Conservation (phyloP, 2,329 filamentous ascomycete genomes). For the Diaporthe caulivora region DNA sequence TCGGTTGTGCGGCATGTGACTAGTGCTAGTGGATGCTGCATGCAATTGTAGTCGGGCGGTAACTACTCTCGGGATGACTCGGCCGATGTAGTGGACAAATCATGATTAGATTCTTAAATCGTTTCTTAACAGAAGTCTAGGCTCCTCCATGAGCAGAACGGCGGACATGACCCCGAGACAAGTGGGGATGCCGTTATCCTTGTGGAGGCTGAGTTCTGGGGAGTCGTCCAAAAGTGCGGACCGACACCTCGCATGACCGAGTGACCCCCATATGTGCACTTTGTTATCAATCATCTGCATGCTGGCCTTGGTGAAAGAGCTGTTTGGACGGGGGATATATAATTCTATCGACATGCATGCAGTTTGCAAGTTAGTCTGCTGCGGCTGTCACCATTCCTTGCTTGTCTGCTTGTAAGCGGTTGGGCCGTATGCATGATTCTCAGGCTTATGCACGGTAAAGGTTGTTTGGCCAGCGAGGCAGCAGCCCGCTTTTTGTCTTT, state of each 20-base stretch:
- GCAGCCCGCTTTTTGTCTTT: background rate
- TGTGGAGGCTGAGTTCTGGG: background rate
- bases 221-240: background rate
- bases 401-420: background rate
- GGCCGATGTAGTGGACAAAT: background rate
- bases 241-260: slow-evolving; percentile 10
- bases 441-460: slow-evolving; percentile 13
- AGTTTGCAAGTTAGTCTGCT: background rate
- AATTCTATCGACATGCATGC: background rate
- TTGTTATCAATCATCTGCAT: slow-evolving; percentile 20
- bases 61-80: background rate
- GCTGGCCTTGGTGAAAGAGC: background rate
- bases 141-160: background rate
- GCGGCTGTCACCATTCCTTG: slow-evolving; percentile 9
- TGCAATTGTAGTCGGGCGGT: background rate
- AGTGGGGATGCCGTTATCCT: background rate
- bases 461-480: slow-evolving; percentile 16
- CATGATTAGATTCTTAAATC: background rate
- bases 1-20: background rate
- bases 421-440: slow-evolving; percentile 15
- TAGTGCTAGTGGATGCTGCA: background rate
- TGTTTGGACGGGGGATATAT: background rate
- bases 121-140: background rate
- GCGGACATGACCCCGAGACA: background rate
- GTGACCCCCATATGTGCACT: background rate